Evolutionary conservation across 2,329 filamentous ascomycete genomes (phyloP), one percentile per base, ranked within the genome.

Genomic region (Pyrenophora seminiperda): DNA sequence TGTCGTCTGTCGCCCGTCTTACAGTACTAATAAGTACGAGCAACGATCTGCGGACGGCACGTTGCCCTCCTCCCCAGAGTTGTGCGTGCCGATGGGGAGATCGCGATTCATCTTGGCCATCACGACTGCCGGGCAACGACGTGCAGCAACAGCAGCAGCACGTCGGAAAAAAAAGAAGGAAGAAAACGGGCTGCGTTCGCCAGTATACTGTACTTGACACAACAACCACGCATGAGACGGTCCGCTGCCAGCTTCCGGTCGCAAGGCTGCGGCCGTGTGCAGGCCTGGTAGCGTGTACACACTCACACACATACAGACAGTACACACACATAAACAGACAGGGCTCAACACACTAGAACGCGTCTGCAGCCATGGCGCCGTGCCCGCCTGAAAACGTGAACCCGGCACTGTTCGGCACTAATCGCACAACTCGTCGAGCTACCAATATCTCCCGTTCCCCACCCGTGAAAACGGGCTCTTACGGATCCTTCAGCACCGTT

Each of bases 21-120:
- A 11, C 9, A 27, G 24, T 10, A 27, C 9, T n/a, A n/a, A 27
- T 27, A 11, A 3, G 52, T 52, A 54, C 38, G 47, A 50, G 52
- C 47, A 54, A 59, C 54, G 64, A 66, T 65, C 56, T 52, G 54
- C 53, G 56, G 56, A 57, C 56, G 53, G 48, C 55, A 55, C 59
- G 56, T 54, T 54, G 50, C 44, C 43, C 58, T 61, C 57, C 33
- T 47, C 55, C 53, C 37, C 31, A 56, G 49, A 36, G 33, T 47
- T 50, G 50, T 53, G 29, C 43, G 27, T 41, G 18, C 47, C 29
- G 37, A 46, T 29, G 40, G 33, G 17, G 39, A 39, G 39, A 39
- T 49, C 38, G 22, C 39, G 38, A 49, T 43, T 29, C 19, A 37
- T 39, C 40, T 37, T 18, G 17, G 37, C 36, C 40, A 41, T 30